Evolutionary conservation across 1,139 yeast genomes (phyloP).

Genomic region (Nakaseomyces sp.): DNA sequence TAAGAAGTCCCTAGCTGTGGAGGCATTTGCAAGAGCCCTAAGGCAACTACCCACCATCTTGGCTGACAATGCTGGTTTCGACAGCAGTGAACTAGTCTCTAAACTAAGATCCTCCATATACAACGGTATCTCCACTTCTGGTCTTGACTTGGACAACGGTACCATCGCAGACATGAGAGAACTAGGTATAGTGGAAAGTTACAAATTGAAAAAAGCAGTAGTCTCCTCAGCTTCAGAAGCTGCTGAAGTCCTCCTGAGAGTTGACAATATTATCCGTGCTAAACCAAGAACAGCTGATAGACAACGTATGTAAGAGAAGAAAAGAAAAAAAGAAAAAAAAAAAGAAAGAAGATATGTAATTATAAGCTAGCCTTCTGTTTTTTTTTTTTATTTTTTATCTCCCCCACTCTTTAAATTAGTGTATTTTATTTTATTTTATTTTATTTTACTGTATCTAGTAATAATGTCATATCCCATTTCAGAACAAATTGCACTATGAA

Average conservation of each 20-base stretch:
- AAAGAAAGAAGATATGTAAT: neutral
- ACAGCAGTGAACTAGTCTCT: slow-evolving; percentile 85
- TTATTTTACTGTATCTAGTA: neutral
- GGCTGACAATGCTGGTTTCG: slow-evolving; percentile 96
- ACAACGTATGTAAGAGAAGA: slow-evolving; percentile 29
- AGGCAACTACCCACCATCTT: slow-evolving; percentile 92
- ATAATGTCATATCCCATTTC: no score
- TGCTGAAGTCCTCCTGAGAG: slow-evolving; percentile 88
- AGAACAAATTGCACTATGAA: neutral
- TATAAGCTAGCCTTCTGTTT: no score
- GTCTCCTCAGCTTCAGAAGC: slow-evolving; percentile 97
- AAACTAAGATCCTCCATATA: slow-evolving; percentile 88
- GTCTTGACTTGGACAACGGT: slow-evolving; percentile 80
- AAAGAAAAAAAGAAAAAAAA: no score
- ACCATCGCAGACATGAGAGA: slow-evolving; percentile 89
- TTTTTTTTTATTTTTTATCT: neutral
- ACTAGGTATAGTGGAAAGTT: slow-evolving; percentile 84
- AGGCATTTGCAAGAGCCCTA: slow-evolving; percentile 86
- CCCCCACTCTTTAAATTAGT: no score
- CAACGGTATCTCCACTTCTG: slow-evolving; percentile 85
- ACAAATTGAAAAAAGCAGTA: slow-evolving; percentile 84
- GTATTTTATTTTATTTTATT: neutral
- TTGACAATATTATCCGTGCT: slow-evolving; percentile 92
- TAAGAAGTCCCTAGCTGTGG: slow-evolving; percentile 88
- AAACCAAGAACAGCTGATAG: slow-evolving; percentile 96